A percentile compares a stretch with the other conserved stretches of the same genome.
phyloP scores from a whole-genome alignment of 164 flowering plant genomes.

The Warburgia ugandensis region DNA sequence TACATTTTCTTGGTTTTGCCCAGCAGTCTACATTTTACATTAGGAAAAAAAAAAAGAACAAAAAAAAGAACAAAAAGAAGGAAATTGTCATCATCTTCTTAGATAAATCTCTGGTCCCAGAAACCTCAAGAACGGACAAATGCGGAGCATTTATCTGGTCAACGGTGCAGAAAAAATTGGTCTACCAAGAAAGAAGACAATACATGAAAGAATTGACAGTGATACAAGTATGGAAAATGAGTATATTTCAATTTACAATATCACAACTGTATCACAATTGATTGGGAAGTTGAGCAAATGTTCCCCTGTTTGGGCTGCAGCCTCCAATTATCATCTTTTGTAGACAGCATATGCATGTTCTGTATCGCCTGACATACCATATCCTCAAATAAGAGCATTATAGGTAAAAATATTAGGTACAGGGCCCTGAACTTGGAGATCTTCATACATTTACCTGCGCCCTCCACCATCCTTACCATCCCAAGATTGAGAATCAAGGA shows the following conservation, averaged over 20 bases:
- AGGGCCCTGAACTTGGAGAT: slow-evolving; percentile 50
- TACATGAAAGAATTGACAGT: too few species aligned
- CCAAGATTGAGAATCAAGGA: slow-evolving; percentile 73
- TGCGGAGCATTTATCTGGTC: too few species aligned
- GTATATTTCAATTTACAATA: neutral
- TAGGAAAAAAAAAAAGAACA: too few species aligned
- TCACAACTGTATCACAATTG: slow-evolving; percentile 12
- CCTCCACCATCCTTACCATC: slow-evolving; percentile 61
- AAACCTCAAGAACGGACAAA: too few species aligned
- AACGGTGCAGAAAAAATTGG: too few species aligned
- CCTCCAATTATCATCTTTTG: slow-evolving; percentile 80
- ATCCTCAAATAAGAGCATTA: slow-evolving; percentile 80
- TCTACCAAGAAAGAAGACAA: too few species aligned
- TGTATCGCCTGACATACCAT: slow-evolving; percentile 53
- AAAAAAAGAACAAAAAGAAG: too few species aligned
- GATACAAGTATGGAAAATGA: neutral
- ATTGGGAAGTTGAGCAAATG: slow-evolving; percentile 87
- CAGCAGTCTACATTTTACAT: too few species aligned
- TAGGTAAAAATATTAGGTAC: slow-evolving; percentile 79
- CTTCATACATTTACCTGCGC: slow-evolving; percentile 70
- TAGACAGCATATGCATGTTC: slow-evolving; percentile 77
- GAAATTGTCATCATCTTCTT: too few species aligned
- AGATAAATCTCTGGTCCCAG: too few species aligned
- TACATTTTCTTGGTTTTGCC: too few species aligned
- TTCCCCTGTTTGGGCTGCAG: slow-evolving; percentile 73